phyloP scores from a whole-genome alignment of 2,329 filamentous ascomycete species.

The Epichloe uncinata region DNA sequence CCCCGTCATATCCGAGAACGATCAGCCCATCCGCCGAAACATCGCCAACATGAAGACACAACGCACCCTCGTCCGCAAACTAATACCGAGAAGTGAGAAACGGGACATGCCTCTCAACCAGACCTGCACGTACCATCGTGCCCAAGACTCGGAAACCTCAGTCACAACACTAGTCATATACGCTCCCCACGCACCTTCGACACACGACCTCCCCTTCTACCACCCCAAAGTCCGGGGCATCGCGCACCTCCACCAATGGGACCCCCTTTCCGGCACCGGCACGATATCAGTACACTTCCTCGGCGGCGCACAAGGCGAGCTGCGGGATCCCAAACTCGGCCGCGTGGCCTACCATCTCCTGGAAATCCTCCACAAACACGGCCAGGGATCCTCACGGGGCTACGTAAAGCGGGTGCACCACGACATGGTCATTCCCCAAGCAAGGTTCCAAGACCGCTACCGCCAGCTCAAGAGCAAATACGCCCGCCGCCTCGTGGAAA shows the following conservation, averaged over 20 bases:
- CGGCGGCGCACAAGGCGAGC: slow-evolving; percentile 28
- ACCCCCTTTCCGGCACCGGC: slow-evolving; percentile 27
- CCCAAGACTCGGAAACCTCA: slow-evolving; percentile 12
- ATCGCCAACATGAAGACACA: slow-evolving; percentile 26
- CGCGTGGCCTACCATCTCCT: slow-evolving; percentile 59
- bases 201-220: slow-evolving; percentile 67
- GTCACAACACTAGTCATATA: slow-evolving; percentile 48
- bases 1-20: not conserved
- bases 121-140: slow-evolving; percentile 61
- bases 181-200: slow-evolving; percentile 52
- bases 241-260: slow-evolving; percentile 62
- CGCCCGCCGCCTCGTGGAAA: slow-evolving; percentile 53
- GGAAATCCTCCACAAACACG: slow-evolving; percentile 58
- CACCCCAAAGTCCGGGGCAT: slow-evolving; percentile 66
- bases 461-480: slow-evolving; percentile 66
- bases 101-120: slow-evolving; percentile 67
- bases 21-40: slow-evolving; percentile 6
- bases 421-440: slow-evolving; percentile 62
- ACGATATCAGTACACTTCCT: slow-evolving; percentile 48
- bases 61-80: slow-evolving; percentile 56
- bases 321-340: slow-evolving; percentile 34
- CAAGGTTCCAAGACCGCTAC: slow-evolving; percentile 71
- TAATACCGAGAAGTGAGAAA: slow-evolving; percentile 71
- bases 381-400: slow-evolving; percentile 47
- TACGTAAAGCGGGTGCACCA: slow-evolving; percentile 76